Evolutionary conservation across 495 filamentous ascomycete genomes (phyloP), one percentile per base, ranked within the genome.

Genomic region (Durotheca rogersii): DNA sequence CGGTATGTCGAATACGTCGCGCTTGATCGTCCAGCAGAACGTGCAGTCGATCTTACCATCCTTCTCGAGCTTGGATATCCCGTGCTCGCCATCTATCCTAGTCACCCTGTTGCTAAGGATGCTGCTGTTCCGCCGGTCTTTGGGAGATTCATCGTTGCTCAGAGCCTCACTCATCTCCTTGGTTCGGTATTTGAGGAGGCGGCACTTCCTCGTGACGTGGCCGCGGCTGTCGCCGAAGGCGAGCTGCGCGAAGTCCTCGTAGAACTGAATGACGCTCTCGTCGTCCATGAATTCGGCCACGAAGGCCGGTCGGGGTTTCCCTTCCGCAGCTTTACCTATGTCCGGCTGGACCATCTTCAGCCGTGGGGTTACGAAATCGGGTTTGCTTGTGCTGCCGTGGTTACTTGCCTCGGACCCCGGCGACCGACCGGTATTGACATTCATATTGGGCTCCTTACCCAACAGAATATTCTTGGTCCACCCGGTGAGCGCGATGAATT

Each of bases 1-100:
- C 19, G 93, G 93, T 67, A 98, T 96, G 68, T 96, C 93, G 72
- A 97, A 98, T 35, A 93, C 88, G 68, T 98, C 93, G 51, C 93
- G 77, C 76, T 91, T 93, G 47, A 97, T 90, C 52, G 88, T 90
- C 92, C 93, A 98, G 73, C 87, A 92, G 70, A 90, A 94, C 59
- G 83, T 89, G 74, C 90, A 96, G 62, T 95, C 88, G 38, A 97
- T 84, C 69, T 90, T 92, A 50, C 92, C 93, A 52, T 95, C 90
- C 64, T 83, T 86, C 66, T 86, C 84, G 1, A 90, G 84, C 34
- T 89, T 75, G 30, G 81, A 80, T 41, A 93, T 87, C 0, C 82
- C 88, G 52, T 84, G 82, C 65, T 94, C 84, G 33, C 85, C 84
- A 44, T 85, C 83, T 58, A 92, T 88, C 56, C 74, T 75, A 3